Base-by-base conservation (phyloP, 2,329 filamentous ascomycete genomes). In the Penicillium italicum region DNA sequence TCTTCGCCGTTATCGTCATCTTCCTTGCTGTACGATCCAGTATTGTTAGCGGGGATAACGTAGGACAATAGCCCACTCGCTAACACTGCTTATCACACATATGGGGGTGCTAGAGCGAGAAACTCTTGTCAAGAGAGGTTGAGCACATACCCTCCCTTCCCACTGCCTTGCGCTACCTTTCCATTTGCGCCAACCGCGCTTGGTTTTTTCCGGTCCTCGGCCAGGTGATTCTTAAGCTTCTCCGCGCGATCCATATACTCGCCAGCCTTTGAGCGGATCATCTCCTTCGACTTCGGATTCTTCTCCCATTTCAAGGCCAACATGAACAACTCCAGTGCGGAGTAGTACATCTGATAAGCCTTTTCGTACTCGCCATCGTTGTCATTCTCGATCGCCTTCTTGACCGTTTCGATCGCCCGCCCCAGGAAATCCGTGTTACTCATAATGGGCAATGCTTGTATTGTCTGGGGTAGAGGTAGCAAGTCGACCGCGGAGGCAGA, bases 281-380 rank as follows among this genome's bases (percentile, higher is more conserved):
- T 96, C 72, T 95, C 91, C 80, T 97, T 97, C 62, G 91, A 92
- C 67, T 92, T 93, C 61, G 89, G 86, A 78, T 97, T 97, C 84
- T 97, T 99, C 80, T 99, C 94, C 93, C 93, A 99, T 81, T 99
- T 99, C 58, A 99, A 83, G 33, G 94, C 94, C 59, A 97, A 89
- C 89, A 99, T 96, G 81, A 97, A 99, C 56, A 97, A 85, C 77
- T 99, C 93, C 66, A 99, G 89, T 49, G 93, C 88, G 65, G 91
- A 87, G 80, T 96, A 97, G 84, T 99, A 99, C 61, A 89, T 83
- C 72, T 96, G 90, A 75, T 97, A 97, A 54, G 94, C 94, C 76
- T 95, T 93, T 69, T 97, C 91, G 77, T 99, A 99, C 73, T 97
- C 91, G 72, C 91, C 92, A 43, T 90, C 89, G 64, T 93, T 96